phyloP scores from a whole-genome alignment of 1,139 yeast species.

The Dujonia santamariae region DNA sequence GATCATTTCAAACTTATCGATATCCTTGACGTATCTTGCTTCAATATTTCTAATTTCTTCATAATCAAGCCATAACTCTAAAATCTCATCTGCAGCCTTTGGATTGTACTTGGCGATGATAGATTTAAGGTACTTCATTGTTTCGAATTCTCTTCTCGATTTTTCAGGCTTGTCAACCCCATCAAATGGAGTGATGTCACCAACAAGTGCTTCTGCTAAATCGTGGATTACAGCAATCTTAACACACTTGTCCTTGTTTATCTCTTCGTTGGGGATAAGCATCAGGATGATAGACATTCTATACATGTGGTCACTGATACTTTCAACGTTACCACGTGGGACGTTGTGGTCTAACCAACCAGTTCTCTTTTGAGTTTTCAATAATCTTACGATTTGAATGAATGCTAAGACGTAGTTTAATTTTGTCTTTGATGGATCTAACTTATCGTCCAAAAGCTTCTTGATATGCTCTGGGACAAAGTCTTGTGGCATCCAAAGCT shows the following conservation, averaged over 20 bases:
- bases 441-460: slow-evolving; percentile 32
- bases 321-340: slow-evolving; percentile 51
- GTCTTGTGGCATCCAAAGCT: slow-evolving; percentile 56
- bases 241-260: slow-evolving; percentile 57
- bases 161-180: slow-evolving; percentile 65
- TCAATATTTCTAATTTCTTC: slow-evolving; percentile 80
- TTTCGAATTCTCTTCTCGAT: slow-evolving; percentile 74
- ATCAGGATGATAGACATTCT: slow-evolving; percentile 86
- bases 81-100: slow-evolving; percentile 61
- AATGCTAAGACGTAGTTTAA: slow-evolving; percentile 63
- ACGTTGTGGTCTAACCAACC: slow-evolving; percentile 89
- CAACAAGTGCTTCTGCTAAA: slow-evolving; percentile 90
- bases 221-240: slow-evolving; percentile 90
- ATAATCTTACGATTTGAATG: slow-evolving; percentile 67
- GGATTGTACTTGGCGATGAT: slow-evolving; percentile 64
- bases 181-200: slow-evolving; percentile 90
- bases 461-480: slow-evolving; percentile 55
- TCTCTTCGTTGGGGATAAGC: slow-evolving; percentile 50
- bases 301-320: slow-evolving; percentile 95
- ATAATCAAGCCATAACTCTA: slow-evolving; percentile 83
- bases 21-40: slow-evolving; percentile 88
- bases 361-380: slow-evolving; percentile 82
- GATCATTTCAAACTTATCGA: slow-evolving; percentile 90
- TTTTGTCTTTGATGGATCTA: slow-evolving; percentile 15
- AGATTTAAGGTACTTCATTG: slow-evolving; percentile 65